Evolutionary conservation across 2,329 filamentous ascomycete genomes (phyloP), one percentile per base, ranked within the genome.

Genomic region (Colletotrichum siamense): DNA sequence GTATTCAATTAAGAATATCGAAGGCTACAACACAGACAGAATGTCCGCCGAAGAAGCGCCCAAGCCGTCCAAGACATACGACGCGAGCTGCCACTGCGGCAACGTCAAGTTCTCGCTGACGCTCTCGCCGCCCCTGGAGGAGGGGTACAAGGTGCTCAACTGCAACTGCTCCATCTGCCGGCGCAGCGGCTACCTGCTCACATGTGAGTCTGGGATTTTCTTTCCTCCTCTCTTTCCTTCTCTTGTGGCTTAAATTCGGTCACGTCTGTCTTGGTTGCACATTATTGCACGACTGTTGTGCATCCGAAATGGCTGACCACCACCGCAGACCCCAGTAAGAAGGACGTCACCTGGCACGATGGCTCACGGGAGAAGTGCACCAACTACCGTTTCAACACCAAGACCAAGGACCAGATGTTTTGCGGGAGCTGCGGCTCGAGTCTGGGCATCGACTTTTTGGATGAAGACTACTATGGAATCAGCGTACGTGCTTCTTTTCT

Each of bases 91-190:
- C 77, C 89, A 91, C 80, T 91, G 90, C 81, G 89, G 89, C 61
- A 86, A 86, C 69, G 85, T 91, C 75, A 82, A 85, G 75, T 88
- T 90, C 79, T 84, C 85, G 16, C 83, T 90, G 32, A 86, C 84
- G 24, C 84, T 91, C 61, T 87, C 87, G 34, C 88, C 89, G 28
- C 86, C 88, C 30, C 83, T 91, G 32, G 83, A 86, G 6, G 82
- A 88, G 77, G 75, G 75, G 15, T 83, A 88, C 77, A 82, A 84
- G 75, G 85, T 90, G 6, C 63, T 87, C n/a, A 80, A 86, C 24
- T 91, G 90, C 84, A 89, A 87, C 79, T 91, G 90, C 81, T 91
- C 89, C 44, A 87, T 88, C 73, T 91, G 89, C 79, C 81, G 82
- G 1, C 85, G 88, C n/a, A 85, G 87, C 44, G 90, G 89, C 0